Evolutionary conservation across 805 yeast species (phyloP), one percentile per base, ranked within the genome.

Genomic region (Zygotorulaspora chibaensis): DNA sequence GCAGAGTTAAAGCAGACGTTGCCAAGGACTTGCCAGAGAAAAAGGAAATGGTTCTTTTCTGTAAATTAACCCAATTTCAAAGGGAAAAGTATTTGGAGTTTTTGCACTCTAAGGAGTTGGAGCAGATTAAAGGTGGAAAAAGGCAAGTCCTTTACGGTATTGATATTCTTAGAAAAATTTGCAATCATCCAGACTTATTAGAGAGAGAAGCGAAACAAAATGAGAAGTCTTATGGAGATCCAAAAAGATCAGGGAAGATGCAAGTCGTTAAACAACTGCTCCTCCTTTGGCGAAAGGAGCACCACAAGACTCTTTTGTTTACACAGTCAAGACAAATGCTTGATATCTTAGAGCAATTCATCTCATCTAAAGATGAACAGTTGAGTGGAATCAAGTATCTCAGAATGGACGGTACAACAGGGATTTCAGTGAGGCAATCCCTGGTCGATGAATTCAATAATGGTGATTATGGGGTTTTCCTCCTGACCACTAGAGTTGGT

Each of bases 311-410:
- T 1, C 70, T 93, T 27, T 65, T 93, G n/a, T 93, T 93, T 62
- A 81, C 96, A 6, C 99, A 93, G 61, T 88, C 97, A 0, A 75
- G 86, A 50, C 98, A 93, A 59, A 93, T 93, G 98, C 72, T 93
- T 56, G 87, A 85, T 57, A 90, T 93, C 42, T 63, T 93, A 43
- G 91, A 91, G 59, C 73, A 70, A 25, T 86, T 88, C 56, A 64
- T 89, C 11, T 61, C 59, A 23, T 68, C 56, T 13, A 69, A 73
- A 45, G 69, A 66, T 51, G 46, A 58, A 3, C 67, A 65, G 20
- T 39, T 63, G 2, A 44, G 62, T 3, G 66, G 59, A 5, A 69
- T 80, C 43, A 70, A 65, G 3, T 89, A 77, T 63, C 65, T 91
- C 55, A 71, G 96, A 45, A 93, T 93, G 99, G 98, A 93, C 64